Evolutionary conservation across 306 rosid genomes (phyloP), one percentile per base, ranked within the genome.

Genomic region (Gastrolobium villosum): DNA sequence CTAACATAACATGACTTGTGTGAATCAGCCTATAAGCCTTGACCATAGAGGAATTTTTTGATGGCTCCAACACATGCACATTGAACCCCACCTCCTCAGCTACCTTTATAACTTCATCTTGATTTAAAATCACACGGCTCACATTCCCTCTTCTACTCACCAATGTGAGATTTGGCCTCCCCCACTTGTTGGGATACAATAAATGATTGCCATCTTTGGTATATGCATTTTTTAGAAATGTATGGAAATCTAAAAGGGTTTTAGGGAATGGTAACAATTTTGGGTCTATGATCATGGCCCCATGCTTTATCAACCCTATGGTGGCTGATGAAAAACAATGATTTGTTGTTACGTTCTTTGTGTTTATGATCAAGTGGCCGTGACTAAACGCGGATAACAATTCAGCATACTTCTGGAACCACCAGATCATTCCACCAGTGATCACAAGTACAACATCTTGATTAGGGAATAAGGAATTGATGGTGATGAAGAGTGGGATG

Each of bases 401-500:
- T 26, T 89, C 75, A 0, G 36, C 78, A 5, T 89, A 89, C 37
- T 87, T 91, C 3, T 63, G 14, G 9, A 77, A 60, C 92, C 90
- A 91, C 86, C 89, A 76, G 2, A 1, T 2, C 7, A 0, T 20
- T n/a, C 74, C 76, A 10, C 87, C 81, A 0, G 54, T 71, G 28
- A 87, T 60, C 43, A 86, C 90, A 6, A 89, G 79, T 4, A 56
- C 41, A 0, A 89, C 76, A 11, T 89, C 64, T 65, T 53, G 86
- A 36, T 83, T 5, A 0, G 41, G 63, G 64, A 70, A 80, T 0
- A 82, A 1, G 0, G 88, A 75, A 14, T 82, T 67, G 28, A 74
- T 65, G 56, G 93, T 91, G 83, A 91, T 87, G 67, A 82, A 87
- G 57, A 91, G 83, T 8, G 93, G 87, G 52, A 89, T 59, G 68